A percentile compares a stretch with the other conserved stretches of the same genome.
Conservation (phyloP, 2,329 filamentous ascomycete species). For the Ceratocystis cubensis region DNA sequence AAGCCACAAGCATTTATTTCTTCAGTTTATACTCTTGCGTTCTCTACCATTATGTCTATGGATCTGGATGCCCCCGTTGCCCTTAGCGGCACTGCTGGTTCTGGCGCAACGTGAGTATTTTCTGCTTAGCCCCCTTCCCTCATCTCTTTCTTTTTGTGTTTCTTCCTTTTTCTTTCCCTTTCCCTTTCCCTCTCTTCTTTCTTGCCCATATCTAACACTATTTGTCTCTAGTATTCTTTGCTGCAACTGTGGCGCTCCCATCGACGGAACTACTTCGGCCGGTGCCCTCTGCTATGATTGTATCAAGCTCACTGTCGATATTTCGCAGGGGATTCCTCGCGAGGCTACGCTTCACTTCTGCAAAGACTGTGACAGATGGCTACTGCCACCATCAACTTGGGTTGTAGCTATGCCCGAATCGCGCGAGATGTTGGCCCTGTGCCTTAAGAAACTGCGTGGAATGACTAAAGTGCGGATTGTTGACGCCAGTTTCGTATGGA, state of each 20-base stretch:
- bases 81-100: constrained; percentile 27
- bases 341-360: constrained; percentile 86
- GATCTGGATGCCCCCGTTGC: constrained; percentile 35
- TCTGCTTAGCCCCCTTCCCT: neutral
- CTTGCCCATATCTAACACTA: neutral
- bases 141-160: neutral
- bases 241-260: constrained; percentile 92
- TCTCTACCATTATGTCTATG: constrained; percentile 29
- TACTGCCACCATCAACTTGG: constrained; percentile 77
- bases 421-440: constrained; percentile 82
- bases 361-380: constrained; percentile 87
- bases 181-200: constrained; percentile 11
- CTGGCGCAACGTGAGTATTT: constrained; percentile 32
- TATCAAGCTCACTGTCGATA: constrained; percentile 86
- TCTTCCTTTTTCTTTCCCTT: neutral
- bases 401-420: constrained; percentile 75
- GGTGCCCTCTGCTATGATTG: constrained; percentile 93
- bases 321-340: constrained; percentile 79
- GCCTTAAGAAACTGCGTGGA: constrained; percentile 74
- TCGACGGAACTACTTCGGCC: constrained; percentile 76
- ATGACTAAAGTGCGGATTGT: constrained; percentile 86
- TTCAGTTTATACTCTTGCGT: neutral
- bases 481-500: constrained; percentile 96
- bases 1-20: neutral
- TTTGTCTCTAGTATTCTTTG: constrained; percentile 62